Base-by-base conservation (phyloP, 148 eudicot genomes). In the Fallopia convolvulus region DNA sequence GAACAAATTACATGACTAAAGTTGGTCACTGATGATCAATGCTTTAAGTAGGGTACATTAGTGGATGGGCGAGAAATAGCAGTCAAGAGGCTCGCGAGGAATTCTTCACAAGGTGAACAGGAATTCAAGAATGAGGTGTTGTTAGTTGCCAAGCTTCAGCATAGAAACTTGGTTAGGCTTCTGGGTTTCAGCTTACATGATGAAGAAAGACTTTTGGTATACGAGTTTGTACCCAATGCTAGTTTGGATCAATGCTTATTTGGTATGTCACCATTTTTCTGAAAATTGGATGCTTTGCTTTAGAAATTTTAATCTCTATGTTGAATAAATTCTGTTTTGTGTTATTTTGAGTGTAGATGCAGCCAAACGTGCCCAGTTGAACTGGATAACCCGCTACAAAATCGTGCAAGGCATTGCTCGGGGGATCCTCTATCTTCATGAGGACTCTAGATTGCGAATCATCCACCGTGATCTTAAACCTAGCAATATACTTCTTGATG, bases 131-230 rank as follows among this genome's bases (percentile, higher is more conserved):
- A 36, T 65, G 90, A 87, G 78, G 82, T 81, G 49, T 1, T 80
- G 15, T 66, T 87, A 70, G 73, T 87, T 48, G 88, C 85, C 48
- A 85, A 83, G 78, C 85, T 87, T 39, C 88, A 83, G 23, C 88
- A 87, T 49, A 82, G 83, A 41, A 85, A 87, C 77, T 71, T 87
- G 58, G 90, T 81, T 6, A 79, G 88, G 68, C 80, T 87, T n/a
- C 26, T 83, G 15, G 90, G 90, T 39, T 87, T 85, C 39, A 81
- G 90, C 83, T 65, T 83, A 23, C 81, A 74, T 46, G 77, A 76
- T 36, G 80, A 80, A 26, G 90, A 87, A 76, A 83, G 78, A 71
- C 77, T 85, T 30, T 66, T 87, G 60, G 74, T 87, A 15, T 87
- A 87, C 76, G 90, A 87, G 71, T 87, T 70, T 53, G 61, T 85